Conservation (phyloP, 2,329 filamentous ascomycete species). For the Apiospora arundinis region DNA sequence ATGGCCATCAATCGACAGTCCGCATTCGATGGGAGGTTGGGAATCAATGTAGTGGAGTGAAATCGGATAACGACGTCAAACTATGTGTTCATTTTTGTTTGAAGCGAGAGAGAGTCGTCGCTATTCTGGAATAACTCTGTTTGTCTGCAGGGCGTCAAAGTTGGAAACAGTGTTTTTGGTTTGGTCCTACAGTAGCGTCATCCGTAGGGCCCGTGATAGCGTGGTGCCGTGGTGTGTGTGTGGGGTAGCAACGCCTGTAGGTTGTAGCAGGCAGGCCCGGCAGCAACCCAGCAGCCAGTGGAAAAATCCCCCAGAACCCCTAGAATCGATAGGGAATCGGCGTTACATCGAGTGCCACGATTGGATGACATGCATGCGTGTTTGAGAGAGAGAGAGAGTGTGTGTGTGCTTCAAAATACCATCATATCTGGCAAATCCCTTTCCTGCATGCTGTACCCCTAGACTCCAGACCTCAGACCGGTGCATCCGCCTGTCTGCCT, state of each 20-base stretch:
- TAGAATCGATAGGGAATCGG: not conserved
- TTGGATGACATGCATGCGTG: not conserved
- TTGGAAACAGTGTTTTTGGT: not conserved
- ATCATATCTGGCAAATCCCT: not conserved
- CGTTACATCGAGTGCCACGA: not conserved
- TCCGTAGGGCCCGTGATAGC: not conserved
- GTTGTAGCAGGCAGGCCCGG: not conserved
- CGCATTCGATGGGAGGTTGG: not conserved
- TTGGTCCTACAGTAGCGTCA: not conserved
- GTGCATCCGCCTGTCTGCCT: not conserved
- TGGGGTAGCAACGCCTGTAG: not conserved
- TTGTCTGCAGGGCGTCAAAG: not conserved
- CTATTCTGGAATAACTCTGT: not conserved
- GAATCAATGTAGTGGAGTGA: not conserved
- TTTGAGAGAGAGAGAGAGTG: no score
- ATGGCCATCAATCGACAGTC: not conserved
- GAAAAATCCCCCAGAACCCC: not conserved
- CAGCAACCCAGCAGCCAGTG: not conserved
- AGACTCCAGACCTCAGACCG: constrained; percentile 1
- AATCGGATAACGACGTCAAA: not conserved
- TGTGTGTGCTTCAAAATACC: no score
- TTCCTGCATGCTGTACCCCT: not conserved
- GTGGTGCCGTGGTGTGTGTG: not conserved
- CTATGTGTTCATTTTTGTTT: not conserved
- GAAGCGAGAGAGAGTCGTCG: not conserved